Evolutionary conservation across 371 early-diverging fungal species (phyloP).

Genomic region (Blakeslea trispora): DNA sequence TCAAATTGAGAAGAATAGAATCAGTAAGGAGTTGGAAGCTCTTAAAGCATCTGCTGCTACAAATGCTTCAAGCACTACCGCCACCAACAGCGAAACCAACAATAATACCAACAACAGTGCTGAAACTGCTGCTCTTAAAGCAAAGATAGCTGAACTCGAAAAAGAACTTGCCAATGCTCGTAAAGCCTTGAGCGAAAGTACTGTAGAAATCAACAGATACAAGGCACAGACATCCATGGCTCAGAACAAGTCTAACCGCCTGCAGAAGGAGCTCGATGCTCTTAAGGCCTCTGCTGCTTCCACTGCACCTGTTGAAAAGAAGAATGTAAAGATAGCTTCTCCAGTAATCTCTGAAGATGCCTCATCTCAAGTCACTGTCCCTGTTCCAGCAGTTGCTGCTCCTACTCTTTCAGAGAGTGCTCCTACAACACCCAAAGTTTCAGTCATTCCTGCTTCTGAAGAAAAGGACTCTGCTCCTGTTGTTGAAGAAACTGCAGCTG

Average conservation of each 20-base stretch:
- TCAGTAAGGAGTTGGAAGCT: not conserved
- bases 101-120: not conserved
- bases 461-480: not conserved
- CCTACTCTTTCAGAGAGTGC: constrained; percentile 1
- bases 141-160: constrained; percentile 13
- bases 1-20: constrained; percentile 12
- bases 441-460: not conserved
- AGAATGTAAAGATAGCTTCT: too few relatives aligned
- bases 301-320: not conserved
- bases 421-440: too few relatives aligned
- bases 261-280: constrained; percentile 17
- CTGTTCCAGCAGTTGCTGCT: not conserved
- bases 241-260: constrained; percentile 16
- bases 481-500: not conserved
- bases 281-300: constrained; percentile 6
- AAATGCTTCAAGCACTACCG: not conserved
- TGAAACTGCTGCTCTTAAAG: constrained; percentile 4
- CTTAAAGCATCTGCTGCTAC: not conserved
- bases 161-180: constrained; percentile 2
- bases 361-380: not conserved
- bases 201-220: constrained; percentile 15
- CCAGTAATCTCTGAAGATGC: not conserved
- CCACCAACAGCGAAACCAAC: too few relatives aligned
- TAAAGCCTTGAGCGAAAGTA: constrained; percentile 3
- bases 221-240: constrained; percentile 27